Conservation (phyloP, 306 rosid genomes). For the Alnus rubra region DNA sequence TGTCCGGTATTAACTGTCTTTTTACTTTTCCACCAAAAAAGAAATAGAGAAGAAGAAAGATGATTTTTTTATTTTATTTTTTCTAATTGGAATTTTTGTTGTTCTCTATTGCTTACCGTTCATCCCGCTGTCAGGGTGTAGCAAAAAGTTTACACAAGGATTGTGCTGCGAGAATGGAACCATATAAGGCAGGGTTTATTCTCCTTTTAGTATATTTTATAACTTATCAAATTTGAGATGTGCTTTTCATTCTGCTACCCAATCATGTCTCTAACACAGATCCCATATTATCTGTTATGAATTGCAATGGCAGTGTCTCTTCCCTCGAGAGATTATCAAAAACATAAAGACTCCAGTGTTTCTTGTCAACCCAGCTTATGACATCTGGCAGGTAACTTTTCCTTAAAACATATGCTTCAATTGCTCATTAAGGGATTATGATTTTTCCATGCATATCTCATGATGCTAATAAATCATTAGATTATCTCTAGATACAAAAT, state of each 20-base stretch:
- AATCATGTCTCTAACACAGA: background rate
- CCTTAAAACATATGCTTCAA: slow-evolving; percentile 26
- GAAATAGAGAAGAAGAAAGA: background rate
- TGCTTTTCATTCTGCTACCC: slow-evolving; percentile 22
- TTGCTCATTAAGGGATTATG: slow-evolving; percentile 4
- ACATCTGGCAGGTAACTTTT: slow-evolving; percentile 86
- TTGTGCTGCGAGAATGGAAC: slow-evolving; percentile 64
- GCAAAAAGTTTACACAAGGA: slow-evolving; percentile 71
- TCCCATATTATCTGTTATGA: slow-evolving; percentile 17
- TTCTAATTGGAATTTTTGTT: background rate
- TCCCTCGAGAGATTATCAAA: slow-evolving; percentile 72
- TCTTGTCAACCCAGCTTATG: slow-evolving; percentile 90
- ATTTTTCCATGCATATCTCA: slow-evolving; percentile 17
- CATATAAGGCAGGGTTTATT: slow-evolving; percentile 60
- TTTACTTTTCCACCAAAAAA: background rate
- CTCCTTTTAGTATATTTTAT: slow-evolving; percentile 15
- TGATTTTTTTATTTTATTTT: too few species aligned
- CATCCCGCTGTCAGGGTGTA: slow-evolving; percentile 56
- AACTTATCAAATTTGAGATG: slow-evolving; percentile 13
- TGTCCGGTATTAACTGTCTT: background rate
- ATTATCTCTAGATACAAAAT: slow-evolving; percentile 70
- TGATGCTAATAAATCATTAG: slow-evolving; percentile 15
- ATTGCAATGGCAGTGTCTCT: slow-evolving; percentile 68
- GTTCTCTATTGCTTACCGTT: slow-evolving; percentile 13
- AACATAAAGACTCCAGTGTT: slow-evolving; percentile 66